A percentile compares a stretch with the other conserved stretches of the same genome.
Conservation (phyloP, 306 rosid genomes). For the Cicer arietinum region DNA sequence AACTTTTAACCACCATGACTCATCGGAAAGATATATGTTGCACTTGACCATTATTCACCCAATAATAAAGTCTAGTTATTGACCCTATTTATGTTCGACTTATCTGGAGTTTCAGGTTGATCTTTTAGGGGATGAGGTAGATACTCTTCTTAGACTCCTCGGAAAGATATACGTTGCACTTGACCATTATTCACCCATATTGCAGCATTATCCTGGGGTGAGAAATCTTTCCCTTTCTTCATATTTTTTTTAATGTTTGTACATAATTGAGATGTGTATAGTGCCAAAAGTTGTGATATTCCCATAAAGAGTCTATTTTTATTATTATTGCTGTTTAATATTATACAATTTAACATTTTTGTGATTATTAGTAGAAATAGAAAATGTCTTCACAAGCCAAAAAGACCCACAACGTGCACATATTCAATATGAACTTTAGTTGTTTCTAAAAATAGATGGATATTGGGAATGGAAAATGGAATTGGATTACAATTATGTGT, state of each 20-base stretch:
- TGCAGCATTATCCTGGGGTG: conserved; percentile 97
- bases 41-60: conserved; percentile 94
- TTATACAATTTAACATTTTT: neutral
- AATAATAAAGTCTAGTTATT: conserved; percentile 1
- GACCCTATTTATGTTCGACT: conserved; percentile 3
- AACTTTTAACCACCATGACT: neutral
- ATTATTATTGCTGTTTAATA: neutral
- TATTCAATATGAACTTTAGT: neutral
- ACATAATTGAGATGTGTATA: conserved; percentile 13
- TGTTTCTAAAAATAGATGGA: neutral
- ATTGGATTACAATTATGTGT: neutral
- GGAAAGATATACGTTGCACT: conserved; percentile 75
- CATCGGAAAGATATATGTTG: conserved; percentile 68
- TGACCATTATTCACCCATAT: conserved; percentile 90
- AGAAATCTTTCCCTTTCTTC: conserved; percentile 45
- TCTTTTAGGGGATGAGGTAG: conserved; percentile 88
- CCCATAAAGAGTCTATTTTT: neutral
- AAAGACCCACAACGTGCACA: neutral
- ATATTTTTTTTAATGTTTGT: conserved; percentile 6
- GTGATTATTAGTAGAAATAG: neutral
- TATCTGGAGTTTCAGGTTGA: conserved; percentile 77
- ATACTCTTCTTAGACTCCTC: conserved; percentile 64
- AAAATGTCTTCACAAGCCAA: neutral
- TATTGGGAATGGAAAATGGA: neutral
- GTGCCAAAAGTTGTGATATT: conserved; percentile 7